Conservation (phyloP, 345 rosid genomes). For the Aegle marmelos region DNA sequence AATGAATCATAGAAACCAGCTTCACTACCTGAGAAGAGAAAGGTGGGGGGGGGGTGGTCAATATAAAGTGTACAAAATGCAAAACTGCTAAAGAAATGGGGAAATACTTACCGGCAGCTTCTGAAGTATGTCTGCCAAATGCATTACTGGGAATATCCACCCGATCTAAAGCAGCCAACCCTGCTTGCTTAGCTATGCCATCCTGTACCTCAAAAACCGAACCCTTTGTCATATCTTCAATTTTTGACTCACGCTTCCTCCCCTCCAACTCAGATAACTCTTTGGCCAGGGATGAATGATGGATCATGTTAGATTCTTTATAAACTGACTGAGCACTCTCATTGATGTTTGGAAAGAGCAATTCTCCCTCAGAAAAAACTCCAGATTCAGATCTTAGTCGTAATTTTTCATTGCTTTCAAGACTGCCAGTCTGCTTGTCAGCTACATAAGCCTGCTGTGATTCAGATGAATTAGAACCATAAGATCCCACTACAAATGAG, state of each 20-base stretch:
- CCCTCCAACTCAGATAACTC: constrained; percentile 35
- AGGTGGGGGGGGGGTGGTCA: too few relatives aligned
- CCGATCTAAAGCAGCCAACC: constrained; percentile 27
- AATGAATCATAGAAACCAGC: constrained; percentile 38
- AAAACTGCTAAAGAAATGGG: not conserved
- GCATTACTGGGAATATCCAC: constrained; percentile 27
- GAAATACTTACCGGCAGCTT: constrained; percentile 27
- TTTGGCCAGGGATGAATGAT: constrained; percentile 22
- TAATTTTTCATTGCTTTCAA: constrained; percentile 30
- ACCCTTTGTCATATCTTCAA: constrained; percentile 28
- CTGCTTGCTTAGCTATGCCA: constrained; percentile 28
- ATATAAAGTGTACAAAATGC: not conserved
- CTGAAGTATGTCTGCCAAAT: constrained; percentile 39
- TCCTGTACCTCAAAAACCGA: constrained; percentile 40
- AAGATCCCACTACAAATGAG: constrained; percentile 42
- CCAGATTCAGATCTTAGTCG: constrained; percentile 37
- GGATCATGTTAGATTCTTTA: constrained; percentile 28
- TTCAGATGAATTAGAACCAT: constrained; percentile 44
- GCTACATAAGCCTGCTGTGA: constrained; percentile 21
- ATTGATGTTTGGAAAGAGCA: constrained; percentile 20
- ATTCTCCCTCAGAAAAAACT: constrained; percentile 24
- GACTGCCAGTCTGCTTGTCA: constrained; percentile 26
- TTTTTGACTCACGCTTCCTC: constrained; percentile 28
- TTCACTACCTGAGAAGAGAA: constrained; percentile 24
- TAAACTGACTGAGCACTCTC: constrained; percentile 31